A percentile compares a stretch with the other conserved stretches of the same genome.
These are phyloP conservation scores for Exophiala bonariae DNA, from an alignment of 2,329 filamentous ascomycete species.

Conservation along the genomic window DNA sequence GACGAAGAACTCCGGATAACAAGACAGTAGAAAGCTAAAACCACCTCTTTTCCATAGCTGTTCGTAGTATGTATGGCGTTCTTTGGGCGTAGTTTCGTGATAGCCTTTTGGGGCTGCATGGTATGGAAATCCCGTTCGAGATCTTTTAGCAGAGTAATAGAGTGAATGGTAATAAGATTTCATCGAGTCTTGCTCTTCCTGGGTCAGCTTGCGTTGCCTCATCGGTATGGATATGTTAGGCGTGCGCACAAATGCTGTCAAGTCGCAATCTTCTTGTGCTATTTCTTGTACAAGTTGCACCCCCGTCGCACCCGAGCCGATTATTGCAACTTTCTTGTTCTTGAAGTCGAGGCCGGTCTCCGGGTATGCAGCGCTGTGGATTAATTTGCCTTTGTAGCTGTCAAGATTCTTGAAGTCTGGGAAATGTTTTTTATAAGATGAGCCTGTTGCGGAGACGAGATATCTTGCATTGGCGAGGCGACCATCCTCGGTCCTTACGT, in stretches of 20 bases:
- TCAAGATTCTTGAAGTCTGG: constrained; percentile 61
- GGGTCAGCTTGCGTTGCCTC: constrained; percentile 49
- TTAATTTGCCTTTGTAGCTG: constrained; percentile 57
- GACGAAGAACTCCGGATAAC: constrained; percentile 52
- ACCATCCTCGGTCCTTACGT: constrained; percentile 37
- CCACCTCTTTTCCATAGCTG: constrained; percentile 52
- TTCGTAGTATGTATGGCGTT: constrained; percentile 48
- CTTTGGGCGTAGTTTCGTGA: constrained; percentile 7
- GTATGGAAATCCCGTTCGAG: constrained; percentile 58
- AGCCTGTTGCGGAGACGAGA: constrained; percentile 10
- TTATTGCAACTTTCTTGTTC: constrained; percentile 60
- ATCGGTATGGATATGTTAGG: constrained; percentile 66
- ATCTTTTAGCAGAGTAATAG: constrained; percentile 54
- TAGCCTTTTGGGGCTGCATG: constrained; percentile 50
- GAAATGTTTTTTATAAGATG: constrained; percentile 59
- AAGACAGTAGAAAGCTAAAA: constrained; percentile 51
- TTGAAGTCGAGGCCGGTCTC: constrained; percentile 52
- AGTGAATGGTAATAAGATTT: constrained; percentile 50
- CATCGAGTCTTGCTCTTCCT: constrained; percentile 53
- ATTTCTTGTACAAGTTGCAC: constrained; percentile 65
- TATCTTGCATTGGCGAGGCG: constrained; percentile 1
- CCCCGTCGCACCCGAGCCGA: constrained; percentile 65
- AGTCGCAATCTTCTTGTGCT: constrained; percentile 50
- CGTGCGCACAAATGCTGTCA: constrained; percentile 61
- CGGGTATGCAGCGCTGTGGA: constrained; percentile 63